Evolutionary conservation across 2,329 filamentous ascomycete species (phyloP), one percentile per base, ranked within the genome.

Genomic region (Fusarium domesticum): DNA sequence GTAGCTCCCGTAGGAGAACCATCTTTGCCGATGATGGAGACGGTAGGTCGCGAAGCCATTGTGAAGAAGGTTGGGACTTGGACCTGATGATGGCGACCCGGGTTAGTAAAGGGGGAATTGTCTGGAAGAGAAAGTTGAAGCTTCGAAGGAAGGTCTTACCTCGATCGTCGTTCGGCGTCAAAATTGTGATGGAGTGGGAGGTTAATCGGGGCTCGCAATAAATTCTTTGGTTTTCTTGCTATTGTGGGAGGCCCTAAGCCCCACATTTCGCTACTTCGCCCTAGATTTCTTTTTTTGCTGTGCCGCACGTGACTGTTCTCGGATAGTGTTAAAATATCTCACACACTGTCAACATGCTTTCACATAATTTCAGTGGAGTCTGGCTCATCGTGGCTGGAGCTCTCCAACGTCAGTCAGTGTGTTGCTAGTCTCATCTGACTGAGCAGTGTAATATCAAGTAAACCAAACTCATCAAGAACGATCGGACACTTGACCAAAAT

Each of bases 21-120:
- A 85, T 96, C 91, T 77, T 89, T 90, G 77, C 87, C 85, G 80
- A 95, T 84, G 80, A 98, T 91, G 73, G 90, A 89, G 75, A 98
- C 93, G 72, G 91, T 96, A 76, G 93, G 93, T 80, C 93, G 84
- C 74, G 87, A 91, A 80, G 91, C 88, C 89, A 95, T 95, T 81
- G 75, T 81, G 72, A 71, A 63, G 58, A 12, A 28, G 14, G 62
- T 64, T 56, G 57, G 60, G 66, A 67, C 63, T 65, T 62, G 64
- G 58, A 66, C 63, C 64, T 66, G 50, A 37, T 40, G 35, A 48
- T 48, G 35, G 45, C 39, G 32, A 39, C 37, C 23, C 14, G 39
- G 45, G 52, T 60, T 35, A 59, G 58, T 58, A 47, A 38, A 37
- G 38, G 28, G 45, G 37, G 17, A 38, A 43, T 30, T 39, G 43